Conservation (phyloP, 2,329 filamentous ascomycete species). For the Trichoderma endophyticum region DNA sequence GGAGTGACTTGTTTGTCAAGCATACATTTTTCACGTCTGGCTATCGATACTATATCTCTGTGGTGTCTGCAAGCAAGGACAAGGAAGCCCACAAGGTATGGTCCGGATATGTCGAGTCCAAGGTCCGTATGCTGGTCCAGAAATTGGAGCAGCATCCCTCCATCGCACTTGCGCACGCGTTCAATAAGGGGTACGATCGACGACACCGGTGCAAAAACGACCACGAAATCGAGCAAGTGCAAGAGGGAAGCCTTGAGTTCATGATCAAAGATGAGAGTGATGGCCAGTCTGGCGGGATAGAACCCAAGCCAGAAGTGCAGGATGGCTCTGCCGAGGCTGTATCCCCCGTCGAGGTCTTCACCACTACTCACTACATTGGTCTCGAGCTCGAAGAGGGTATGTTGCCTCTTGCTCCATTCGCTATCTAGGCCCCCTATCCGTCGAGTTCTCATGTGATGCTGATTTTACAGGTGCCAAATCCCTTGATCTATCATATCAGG, state of each 20-base stretch:
- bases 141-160: constrained; percentile 76
- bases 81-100: constrained; percentile 83
- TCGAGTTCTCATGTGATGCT: constrained; percentile 24
- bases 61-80: constrained; percentile 76
- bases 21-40: constrained; percentile 91
- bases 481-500: constrained; percentile 76
- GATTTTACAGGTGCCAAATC: constrained; percentile 59
- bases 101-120: constrained; percentile 92
- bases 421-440: background rate
- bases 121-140: constrained; percentile 79
- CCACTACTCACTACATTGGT: constrained; percentile 92
- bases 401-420: constrained; percentile 29
- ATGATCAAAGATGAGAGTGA: constrained; percentile 40
- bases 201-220: constrained; percentile 65
- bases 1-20: constrained; percentile 85
- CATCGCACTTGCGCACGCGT: constrained; percentile 82
- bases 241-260: constrained; percentile 51
- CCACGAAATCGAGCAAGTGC: constrained; percentile 50
- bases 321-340: constrained; percentile 41
- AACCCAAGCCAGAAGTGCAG: constrained; percentile 47
- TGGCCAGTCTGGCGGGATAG: constrained; percentile 27
- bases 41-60: constrained; percentile 93
- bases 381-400: constrained; percentile 73
- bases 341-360: constrained; percentile 59
- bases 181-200: constrained; percentile 88